phyloP scores from a whole-genome alignment of 768 basidiomycete species.

The Phlegmacium glaucopus region DNA sequence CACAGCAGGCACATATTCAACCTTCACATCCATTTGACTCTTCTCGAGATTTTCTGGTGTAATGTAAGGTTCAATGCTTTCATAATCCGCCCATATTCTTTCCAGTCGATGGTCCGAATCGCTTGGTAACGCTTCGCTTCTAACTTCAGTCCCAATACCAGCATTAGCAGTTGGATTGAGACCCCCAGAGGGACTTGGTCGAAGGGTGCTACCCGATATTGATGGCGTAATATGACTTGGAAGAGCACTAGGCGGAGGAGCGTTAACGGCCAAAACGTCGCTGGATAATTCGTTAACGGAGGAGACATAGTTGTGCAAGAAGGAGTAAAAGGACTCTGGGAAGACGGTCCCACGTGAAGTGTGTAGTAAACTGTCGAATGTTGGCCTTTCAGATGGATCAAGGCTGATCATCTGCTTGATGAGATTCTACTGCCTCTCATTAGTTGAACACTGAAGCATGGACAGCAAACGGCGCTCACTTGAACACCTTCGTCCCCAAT shows the following conservation, averaged over 20 bases:
- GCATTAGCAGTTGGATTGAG: slow-evolving; percentile 10
- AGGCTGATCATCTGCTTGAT: slow-evolving; percentile 89
- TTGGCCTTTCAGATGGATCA: slow-evolving; percentile 71
- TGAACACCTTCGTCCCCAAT: slow-evolving; percentile 82
- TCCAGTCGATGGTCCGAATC: slow-evolving; percentile 88
- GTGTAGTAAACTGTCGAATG: slow-evolving; percentile 77
- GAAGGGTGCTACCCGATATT: slow-evolving; percentile 26
- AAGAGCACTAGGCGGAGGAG: slow-evolving; percentile 31
- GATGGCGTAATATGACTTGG: slow-evolving; percentile 31
- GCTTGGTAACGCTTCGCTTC: slow-evolving; percentile 50
- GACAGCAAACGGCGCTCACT: slow-evolving; percentile 43
- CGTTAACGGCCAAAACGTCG: slow-evolving; percentile 38
- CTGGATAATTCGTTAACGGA: slow-evolving; percentile 70
- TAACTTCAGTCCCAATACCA: slow-evolving; percentile 18
- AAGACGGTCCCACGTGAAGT: slow-evolving; percentile 76
- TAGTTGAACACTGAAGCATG: slow-evolving; percentile 11
- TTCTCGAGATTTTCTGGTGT: slow-evolving; percentile 43
- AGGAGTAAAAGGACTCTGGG: slow-evolving; percentile 93
- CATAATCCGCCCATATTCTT: slow-evolving; percentile 84
- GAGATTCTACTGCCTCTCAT: slow-evolving; percentile 56
- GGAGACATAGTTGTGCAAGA: slow-evolving; percentile 85
- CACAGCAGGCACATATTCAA: slow-evolving; percentile 47
- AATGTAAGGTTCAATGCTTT: slow-evolving; percentile 73
- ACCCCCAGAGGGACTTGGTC: slow-evolving; percentile 29
- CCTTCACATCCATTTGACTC: slow-evolving; percentile 46